Evolutionary conservation across 2,329 filamentous ascomycete species (phyloP), one percentile per base, ranked within the genome.

Genomic region (Ophiostoma populinum): DNA sequence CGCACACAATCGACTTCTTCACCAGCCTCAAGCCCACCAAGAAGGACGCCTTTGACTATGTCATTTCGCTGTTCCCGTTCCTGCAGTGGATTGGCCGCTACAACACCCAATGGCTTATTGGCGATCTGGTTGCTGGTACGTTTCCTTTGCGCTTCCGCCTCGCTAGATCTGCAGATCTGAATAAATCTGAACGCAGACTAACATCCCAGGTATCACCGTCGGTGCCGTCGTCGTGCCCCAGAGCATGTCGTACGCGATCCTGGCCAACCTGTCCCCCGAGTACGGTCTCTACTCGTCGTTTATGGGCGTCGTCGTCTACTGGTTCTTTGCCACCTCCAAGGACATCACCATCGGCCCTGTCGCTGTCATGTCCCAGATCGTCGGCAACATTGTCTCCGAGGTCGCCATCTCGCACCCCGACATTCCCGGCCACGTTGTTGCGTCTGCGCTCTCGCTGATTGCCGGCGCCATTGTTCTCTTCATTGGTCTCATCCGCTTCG

Each of bases 301-400:
- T 51, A 90, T 94, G 68, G 90, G 87, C 34, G 86, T 92, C 12
- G 55, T 93, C 42, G 66, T 93, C 41, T 98, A 98, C 57, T 95
- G 87, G 87, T 80, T 94, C 51, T 95, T 95, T 50, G 90, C 86
- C 22, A 98, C 90, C 0, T 94, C 87, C 11, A 98, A 95, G 53
- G 87, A 98, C 55, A 95, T 98, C 50, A 94, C 87, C 8, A 95
- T 95, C 38, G 87, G 87, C 12, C 44, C 44, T 21, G 90, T 95
- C 32, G 90, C 90, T 24, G 90, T 95, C 45, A 80, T 95, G 68
- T 95, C 86, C 2, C 92, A 81, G 4, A 67, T 98, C 12, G 79
- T 82, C 3, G 90, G 90, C 29, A 79, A 79, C 35, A 75, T 95
- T 34, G 75, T 95, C 30, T 52, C 67, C 28, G 66, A 76, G 24